Base-by-base conservation (phyloP, 805 yeast species). In the Lachancea nothofagi region DNA sequence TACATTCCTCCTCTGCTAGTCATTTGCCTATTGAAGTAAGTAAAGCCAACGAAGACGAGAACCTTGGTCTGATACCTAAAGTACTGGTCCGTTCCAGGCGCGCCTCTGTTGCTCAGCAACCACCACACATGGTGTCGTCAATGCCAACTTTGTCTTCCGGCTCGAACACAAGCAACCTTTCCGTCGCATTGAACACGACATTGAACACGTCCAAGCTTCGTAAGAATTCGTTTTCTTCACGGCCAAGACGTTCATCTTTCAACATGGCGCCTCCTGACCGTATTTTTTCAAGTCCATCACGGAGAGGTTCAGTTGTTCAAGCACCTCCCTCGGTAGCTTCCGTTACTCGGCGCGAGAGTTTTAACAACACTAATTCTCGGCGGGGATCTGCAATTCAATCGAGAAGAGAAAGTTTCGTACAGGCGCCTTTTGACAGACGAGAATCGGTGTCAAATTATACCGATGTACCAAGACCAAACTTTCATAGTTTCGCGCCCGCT, bases 51-150 rank as follows among this genome's bases (percentile, higher is more conserved):
- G 61, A 59, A 18, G 59, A 46, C 25, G 65, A 62, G 33, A 54
- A 55, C 36, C 27, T 54, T 7, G 65, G 65, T 13, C 59, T 59
- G 23, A 49, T 61, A 17, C 66, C 66, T 31, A 61, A 61, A 40
- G 60, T 62, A 13, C 47, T 60, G 20, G 63, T 62, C 3, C 55
- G 55, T 38, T 53, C 63, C 13, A 59, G 66, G 44, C 41, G 43
- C 12, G 36, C 41, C 29, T 42, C 48, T 13, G 38, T 41, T 25
- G 42, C 41, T 15, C 36, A 33, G 33, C 40, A 34, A 5, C 25
- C 49, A 2, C 28, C 47, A 10, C 24, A 28, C 13, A 14, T 33
- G 12, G n/a, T 21, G 14, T 21, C 36, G n/a, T 26, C 38, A 14
- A 23, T 29, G 7, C 29, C 40, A 5, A 26, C 15, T 20, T 15